Evolutionary conservation across 768 basidiomycete genomes (phyloP).

Genomic region (Strobilomyces echinocephalus): DNA sequence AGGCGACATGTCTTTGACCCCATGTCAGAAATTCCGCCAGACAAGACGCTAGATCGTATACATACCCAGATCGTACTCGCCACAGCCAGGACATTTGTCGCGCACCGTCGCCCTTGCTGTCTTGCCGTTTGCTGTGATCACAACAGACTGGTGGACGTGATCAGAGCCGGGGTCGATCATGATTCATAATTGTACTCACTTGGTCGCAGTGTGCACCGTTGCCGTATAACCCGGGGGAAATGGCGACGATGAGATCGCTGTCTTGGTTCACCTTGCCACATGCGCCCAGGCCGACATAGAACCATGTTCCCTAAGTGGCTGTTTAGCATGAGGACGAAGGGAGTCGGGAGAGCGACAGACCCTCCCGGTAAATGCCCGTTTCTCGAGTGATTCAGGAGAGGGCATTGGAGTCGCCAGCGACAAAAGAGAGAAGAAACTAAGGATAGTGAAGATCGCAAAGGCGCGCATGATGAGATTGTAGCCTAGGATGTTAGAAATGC

Average conservation of each 20-base stretch:
- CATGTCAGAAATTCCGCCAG: neutral
- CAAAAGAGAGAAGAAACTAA: too few species aligned
- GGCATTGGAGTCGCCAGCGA: too few species aligned
- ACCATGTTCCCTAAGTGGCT: too few species aligned
- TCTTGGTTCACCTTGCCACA: neutral
- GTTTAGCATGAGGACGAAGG: too few species aligned
- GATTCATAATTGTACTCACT: neutral
- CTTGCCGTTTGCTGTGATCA: neutral
- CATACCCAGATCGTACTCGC: neutral
- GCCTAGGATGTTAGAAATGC: too few species aligned
- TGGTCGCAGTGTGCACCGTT: neutral
- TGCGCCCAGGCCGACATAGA: neutral
- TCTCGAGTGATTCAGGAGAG: too few species aligned
- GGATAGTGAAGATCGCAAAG: too few species aligned
- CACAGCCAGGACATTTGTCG: neutral
- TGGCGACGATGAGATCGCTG: neutral
- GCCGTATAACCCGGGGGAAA: neutral
- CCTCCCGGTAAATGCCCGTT: too few species aligned
- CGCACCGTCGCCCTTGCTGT: neutral
- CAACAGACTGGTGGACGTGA: neutral
- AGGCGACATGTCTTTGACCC: neutral
- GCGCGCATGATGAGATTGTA: too few species aligned
- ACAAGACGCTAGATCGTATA: neutral
- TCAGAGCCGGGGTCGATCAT: neutral
- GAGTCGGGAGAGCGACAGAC: too few species aligned